These are phyloP conservation scores for Ilyonectria robusta DNA, from an alignment of 2,329 filamentous ascomycete species.

Conservation along the genomic window DNA sequence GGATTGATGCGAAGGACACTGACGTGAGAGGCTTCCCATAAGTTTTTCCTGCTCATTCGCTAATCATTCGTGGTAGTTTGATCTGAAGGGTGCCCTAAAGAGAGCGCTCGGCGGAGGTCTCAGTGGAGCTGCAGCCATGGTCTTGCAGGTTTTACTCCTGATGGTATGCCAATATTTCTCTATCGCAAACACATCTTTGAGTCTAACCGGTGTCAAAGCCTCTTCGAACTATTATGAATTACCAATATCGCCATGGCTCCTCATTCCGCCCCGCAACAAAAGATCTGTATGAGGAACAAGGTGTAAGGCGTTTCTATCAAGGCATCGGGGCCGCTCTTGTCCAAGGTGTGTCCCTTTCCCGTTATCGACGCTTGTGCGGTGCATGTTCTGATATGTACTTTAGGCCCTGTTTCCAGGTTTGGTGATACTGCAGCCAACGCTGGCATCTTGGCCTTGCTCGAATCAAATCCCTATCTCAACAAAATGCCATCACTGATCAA, in stretches of 20 bases:
- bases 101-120: slow-evolving; percentile 61
- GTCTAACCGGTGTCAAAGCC: slow-evolving; percentile 50
- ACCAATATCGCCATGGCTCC: slow-evolving; percentile 63
- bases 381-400: not conserved
- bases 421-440: slow-evolving; percentile 65
- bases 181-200: fast-evolving
- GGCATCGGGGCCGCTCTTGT: slow-evolving; percentile 61
- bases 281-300: slow-evolving; percentile 55
- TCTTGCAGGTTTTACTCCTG: slow-evolving; percentile 62
- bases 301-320: slow-evolving; percentile 62
- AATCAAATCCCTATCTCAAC: slow-evolving; percentile 62
- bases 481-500: slow-evolving; percentile 59
- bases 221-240: slow-evolving; percentile 66
- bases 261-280: slow-evolving; percentile 57
- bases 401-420: slow-evolving; percentile 61
- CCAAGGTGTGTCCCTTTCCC: slow-evolving; percentile 52
- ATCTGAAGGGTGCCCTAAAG: slow-evolving; percentile 60
- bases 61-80: slow-evolving; percentile 54
- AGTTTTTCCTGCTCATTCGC: not conserved
- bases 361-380: not conserved
- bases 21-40: slow-evolving; percentile 49
- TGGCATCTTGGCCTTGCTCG: slow-evolving; percentile 62
- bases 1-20: slow-evolving; percentile 58
- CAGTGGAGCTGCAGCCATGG: slow-evolving; percentile 64
- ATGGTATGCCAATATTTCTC: slow-evolving; percentile 53